Conservation (phyloP, 2,329 filamentous ascomycete species). For the Apiospora hydei region DNA sequence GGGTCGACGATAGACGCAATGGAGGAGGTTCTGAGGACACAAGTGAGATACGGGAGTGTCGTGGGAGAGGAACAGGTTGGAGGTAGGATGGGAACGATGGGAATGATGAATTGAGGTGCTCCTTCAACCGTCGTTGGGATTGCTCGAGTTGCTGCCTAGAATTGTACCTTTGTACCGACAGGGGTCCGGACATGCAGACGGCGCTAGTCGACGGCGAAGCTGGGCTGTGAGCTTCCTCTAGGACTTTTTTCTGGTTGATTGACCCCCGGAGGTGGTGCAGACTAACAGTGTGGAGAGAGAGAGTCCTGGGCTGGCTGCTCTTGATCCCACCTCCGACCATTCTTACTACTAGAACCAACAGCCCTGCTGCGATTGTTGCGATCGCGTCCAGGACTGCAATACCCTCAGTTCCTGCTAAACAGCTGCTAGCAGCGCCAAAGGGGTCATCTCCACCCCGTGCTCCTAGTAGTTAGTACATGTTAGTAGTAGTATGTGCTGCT, state of each 20-base stretch:
- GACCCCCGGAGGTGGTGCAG: no score
- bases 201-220: constrained; percentile 13
- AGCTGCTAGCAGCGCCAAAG: background rate
- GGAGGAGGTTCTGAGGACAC: constrained; percentile 13
- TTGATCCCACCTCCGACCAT: background rate
- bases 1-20: constrained; percentile 2
- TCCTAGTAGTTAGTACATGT: background rate
- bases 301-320: no score
- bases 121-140: constrained; percentile 19
- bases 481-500: background rate
- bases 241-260: background rate
- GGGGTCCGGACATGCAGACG: background rate
- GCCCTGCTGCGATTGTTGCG: background rate
- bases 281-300: no score
- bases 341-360: background rate
- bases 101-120: constrained; percentile 19
- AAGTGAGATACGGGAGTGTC: constrained; percentile 6
- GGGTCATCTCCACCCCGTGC: background rate
- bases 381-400: background rate
- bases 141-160: constrained; percentile 19
- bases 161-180: constrained; percentile 20
- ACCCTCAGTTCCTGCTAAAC: background rate
- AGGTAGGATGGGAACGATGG: constrained; percentile 5
- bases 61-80: constrained; percentile 11
- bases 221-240: constrained; percentile 20